Base-by-base conservation (phyloP, 2,329 filamentous ascomycete species). In the Orbilia quercus region DNA sequence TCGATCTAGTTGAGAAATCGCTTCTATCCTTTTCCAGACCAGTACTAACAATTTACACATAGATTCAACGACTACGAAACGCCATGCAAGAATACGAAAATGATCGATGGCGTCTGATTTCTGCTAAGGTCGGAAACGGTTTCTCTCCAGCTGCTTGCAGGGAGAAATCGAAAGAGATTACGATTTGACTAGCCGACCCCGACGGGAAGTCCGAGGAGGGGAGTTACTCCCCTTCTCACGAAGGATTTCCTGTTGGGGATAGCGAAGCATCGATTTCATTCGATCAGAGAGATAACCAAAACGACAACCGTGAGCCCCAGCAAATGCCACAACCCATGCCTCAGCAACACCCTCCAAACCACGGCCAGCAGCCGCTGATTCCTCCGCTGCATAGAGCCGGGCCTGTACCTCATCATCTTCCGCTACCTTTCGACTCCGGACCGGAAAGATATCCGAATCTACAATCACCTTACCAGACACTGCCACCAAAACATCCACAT, bases 41-140 rank as follows among this genome's bases (percentile, higher is more conserved):
- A 79, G 79, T 72, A 62, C 78, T 31, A 44, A 58, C 77, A 66
- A 75, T 75, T 28, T 6, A 34, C 20, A 7, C n/a, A 12, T 79
- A 94, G 91, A 88, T 93, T 77, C 85, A 90, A 80, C 91, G 91
- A 80, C 87, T 95, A 77, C 89, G 87, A 75, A 88, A 85, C 63
- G 90, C 91, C 3, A 86, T 94, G 76, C 88, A 90, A 79, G 91
- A 94, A 80, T 94, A 94, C 83, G 91, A 95, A 79, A 91, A 90
- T 82, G 92, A 96, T 81, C 92, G 92, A 80, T 97, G 93, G 93
- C 90, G 92, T 77, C 91, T 96, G 79, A 89, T 96, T 75, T 90
- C 93, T 71, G 90, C 91, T 79, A 96, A 96, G 82, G 90, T 97
- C 78, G 93, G 93, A 74, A 91, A 89, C 55, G 92, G 93, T 50